Base-by-base conservation (phyloP, 306 rosid genomes). In the Lathyrus sativus region DNA sequence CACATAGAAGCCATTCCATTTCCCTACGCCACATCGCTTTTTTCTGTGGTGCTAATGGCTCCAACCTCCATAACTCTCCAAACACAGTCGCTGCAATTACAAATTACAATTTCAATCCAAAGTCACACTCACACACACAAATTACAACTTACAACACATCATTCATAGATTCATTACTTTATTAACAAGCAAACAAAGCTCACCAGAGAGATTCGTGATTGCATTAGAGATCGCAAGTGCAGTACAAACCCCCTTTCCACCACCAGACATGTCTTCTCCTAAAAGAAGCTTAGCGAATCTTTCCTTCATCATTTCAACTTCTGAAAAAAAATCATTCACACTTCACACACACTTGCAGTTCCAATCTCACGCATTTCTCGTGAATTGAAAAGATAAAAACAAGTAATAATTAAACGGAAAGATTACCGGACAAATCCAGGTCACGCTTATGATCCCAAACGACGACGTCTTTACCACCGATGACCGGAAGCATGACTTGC, bases 171-270 rank as follows among this genome's bases (percentile, higher is more conserved):
- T 31, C n/a, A 65, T 48, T 26, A 29, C 44, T 46, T 44, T 11
- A 56, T 26, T 28, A 56, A 28, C 2, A 45, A 3, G 39, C 58
- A 1, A 45, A 41, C 12, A 18, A 72, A 39, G 75, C 88, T 42
- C 67, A 91, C 98, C 98, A 55, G 98, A 92, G 74, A 92, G 96
- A 83, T 92, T 92, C 18, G 98, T 92, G 29, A 92, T 87, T 12
- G 98, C 98, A 24, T 92, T 92, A 0, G 98, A 92, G 78, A 92
- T 85, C 44, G 98, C 98, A 56, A 92, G 93, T 24, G 98, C 98
- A 11, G 98, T 89, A 70, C 95, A 92, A 13, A 92, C 98, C 24
- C 98, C 98, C 74, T 92, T 92, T n/a, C 98, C 98, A n/a, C 98
- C 98, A 55, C 98, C 98, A 7, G 98, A 92, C 98, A 92, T 89